A percentile compares a stretch with the other conserved stretches of the same genome.
phyloP scores from a whole-genome alignment of 1,284 basidiomycete genomes.

The Caloboletus inedulis region DNA sequence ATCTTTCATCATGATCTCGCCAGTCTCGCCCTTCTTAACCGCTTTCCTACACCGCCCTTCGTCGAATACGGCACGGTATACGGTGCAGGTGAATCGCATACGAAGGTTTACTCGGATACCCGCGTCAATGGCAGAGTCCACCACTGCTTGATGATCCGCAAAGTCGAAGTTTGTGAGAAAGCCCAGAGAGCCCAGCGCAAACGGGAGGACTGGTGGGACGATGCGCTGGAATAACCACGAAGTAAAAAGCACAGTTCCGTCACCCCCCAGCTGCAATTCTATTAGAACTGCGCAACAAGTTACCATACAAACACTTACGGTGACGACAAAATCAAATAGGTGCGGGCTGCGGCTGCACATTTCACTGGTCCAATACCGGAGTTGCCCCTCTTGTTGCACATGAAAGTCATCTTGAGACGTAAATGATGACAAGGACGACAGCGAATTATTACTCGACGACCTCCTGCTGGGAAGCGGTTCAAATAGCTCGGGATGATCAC shows the following conservation, averaged over 20 bases:
- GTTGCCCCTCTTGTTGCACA: slow-evolving; percentile 73
- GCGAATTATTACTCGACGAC: slow-evolving; percentile 62
- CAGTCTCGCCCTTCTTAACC: slow-evolving; percentile 86
- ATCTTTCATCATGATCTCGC: slow-evolving; percentile 93
- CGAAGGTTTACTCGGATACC: slow-evolving; percentile 97
- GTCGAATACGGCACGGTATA: slow-evolving; percentile 86
- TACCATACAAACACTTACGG: slow-evolving; percentile 53
- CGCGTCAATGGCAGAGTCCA: slow-evolving; percentile 87
- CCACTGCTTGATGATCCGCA: slow-evolving; percentile 78
- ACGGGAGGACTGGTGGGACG: slow-evolving; percentile 95
- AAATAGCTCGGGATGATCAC: slow-evolving; percentile 88
- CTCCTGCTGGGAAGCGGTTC: slow-evolving; percentile 71
- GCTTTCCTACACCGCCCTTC: slow-evolving; percentile 73
- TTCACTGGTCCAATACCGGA: slow-evolving; percentile 95
- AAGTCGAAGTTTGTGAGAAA: slow-evolving; percentile 99
- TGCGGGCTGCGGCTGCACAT: slow-evolving; percentile 94
- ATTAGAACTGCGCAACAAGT: slow-evolving; percentile 12
- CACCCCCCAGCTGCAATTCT: slow-evolving; percentile 78
- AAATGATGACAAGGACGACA: slow-evolving; percentile 48
- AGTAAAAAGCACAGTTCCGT: slow-evolving; percentile 98
- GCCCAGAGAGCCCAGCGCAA: slow-evolving; percentile 96
- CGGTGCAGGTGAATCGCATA: slow-evolving; percentile 99
- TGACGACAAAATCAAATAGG: slow-evolving; percentile 97
- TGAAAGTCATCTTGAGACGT: slow-evolving; percentile 39
- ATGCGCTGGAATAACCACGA: slow-evolving; percentile 99